A percentile compares a stretch with the other conserved stretches of the same genome.
These are phyloP conservation scores for Jaminaea rosea DNA, from an alignment of 1,284 basidiomycete genomes.

Conservation along the genomic window DNA sequence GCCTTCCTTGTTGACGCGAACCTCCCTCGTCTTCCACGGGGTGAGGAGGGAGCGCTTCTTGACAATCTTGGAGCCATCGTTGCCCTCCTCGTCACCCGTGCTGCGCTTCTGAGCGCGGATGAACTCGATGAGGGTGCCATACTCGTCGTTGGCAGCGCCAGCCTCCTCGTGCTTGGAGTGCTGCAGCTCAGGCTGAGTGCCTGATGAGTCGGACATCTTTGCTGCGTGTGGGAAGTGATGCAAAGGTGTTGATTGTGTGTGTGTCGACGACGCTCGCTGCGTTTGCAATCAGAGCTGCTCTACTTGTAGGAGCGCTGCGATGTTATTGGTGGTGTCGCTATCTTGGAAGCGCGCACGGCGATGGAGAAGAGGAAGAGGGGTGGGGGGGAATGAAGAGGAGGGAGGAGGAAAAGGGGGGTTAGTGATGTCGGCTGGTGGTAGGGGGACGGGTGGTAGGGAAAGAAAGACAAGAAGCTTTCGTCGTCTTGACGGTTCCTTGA, in stretches of 20 bases:
- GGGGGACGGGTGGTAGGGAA: too few relatives aligned
- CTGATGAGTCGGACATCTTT: slow-evolving; percentile 26
- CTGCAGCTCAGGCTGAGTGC: slow-evolving; percentile 14
- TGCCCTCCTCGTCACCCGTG: slow-evolving; percentile 23
- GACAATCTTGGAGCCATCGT: slow-evolving; percentile 34
- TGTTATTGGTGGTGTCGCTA: too few relatives aligned
- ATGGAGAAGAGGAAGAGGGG: background rate
- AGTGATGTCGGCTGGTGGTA: background rate
- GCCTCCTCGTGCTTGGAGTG: slow-evolving; percentile 14
- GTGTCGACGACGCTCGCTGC: background rate
- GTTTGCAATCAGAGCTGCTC: too few relatives aligned
- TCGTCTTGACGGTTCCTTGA: too few relatives aligned
- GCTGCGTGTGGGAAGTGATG: background rate
- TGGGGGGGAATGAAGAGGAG: background rate
- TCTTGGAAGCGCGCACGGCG: too few relatives aligned
- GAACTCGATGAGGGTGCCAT: slow-evolving; percentile 38
- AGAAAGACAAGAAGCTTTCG: too few relatives aligned
- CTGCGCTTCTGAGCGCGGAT: slow-evolving; percentile 37
- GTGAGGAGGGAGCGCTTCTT: slow-evolving; percentile 39
- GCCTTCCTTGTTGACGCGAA: slow-evolving; percentile 47
- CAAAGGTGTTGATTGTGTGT: background rate
- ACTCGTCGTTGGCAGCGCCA: slow-evolving; percentile 36
- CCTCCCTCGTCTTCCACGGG: slow-evolving; percentile 43
- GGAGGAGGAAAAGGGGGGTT: background rate
- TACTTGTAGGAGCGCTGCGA: too few relatives aligned